Evolutionary conservation across 2,329 filamentous ascomycete species (phyloP), one percentile per base, ranked within the genome.

Genomic region (Thermoascus crustaceus): DNA sequence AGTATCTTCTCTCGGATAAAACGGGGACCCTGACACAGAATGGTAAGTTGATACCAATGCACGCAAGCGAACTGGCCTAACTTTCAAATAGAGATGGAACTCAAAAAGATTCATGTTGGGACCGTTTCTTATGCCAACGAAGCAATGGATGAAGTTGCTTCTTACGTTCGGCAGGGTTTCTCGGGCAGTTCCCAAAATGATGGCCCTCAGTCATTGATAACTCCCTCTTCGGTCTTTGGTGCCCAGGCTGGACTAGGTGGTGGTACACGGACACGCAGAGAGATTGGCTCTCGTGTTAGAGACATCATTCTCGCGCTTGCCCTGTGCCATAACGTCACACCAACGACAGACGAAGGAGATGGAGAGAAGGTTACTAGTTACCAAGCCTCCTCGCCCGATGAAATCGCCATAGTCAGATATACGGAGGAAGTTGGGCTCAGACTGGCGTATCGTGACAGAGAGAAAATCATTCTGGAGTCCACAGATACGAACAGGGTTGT

Each of bases 91-190:
- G 86, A 94, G 53, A 95, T 95, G 88, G 89, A 95, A 54, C 82
- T 98, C 73, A 94, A 93, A 57, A 98, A 98, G 63, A 89, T 98
- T 4, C 93, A 98, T 53, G 85, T 98, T 35, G 91, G 93, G 7
- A 98, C 91, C 7, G 91, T 96, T 1, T 96, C 89, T 1, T 98
- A 98, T 53, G 91, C 89, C 21, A 94, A 94, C 49, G 91, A 98
- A 55, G 89, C 91, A 7, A 98, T 98, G 91, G 91, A 96, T 48
- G 93, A 98, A 64, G 91, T 98, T 8, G 69, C 78, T 8, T 75
- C 83, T 0, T 95, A 94, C 55, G 75, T 98, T 33, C 79, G 75
- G 43, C 88, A 95, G 57, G 85, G 82, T 4, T 94, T 96, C 50
- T 72, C 79, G 8, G 56, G 66, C 68, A 24, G 47, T 40, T 37